Percentiles rank a stretch among this genome's conserved stretches.
phyloP scores from a whole-genome alignment of 805 yeast species.

The Saitoella complicata region DNA sequence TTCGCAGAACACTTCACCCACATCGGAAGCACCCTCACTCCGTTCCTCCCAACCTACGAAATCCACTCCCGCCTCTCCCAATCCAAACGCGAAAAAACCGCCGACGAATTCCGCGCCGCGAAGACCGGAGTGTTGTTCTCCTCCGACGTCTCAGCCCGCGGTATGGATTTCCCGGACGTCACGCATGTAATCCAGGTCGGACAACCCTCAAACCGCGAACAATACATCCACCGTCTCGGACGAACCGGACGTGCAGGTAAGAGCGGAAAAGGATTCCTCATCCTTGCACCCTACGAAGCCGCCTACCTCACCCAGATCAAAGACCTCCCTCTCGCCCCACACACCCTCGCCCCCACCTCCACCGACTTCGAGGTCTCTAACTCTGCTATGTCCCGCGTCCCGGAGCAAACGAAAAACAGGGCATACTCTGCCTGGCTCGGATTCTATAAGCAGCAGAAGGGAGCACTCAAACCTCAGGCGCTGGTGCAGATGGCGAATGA shows the following conservation, averaged over 20 bases:
- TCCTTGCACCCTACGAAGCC: conserved; percentile 39
- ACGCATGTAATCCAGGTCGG: conserved; percentile 74
- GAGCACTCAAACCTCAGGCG: too few relatives aligned
- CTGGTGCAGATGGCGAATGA: too few relatives aligned
- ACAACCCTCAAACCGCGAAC: conserved; percentile 55
- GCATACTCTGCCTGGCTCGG: too few relatives aligned
- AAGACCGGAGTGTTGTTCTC: conserved; percentile 49
- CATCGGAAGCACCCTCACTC: conserved; percentile 36
- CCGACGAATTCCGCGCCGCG: conserved; percentile 35
- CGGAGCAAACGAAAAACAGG: too few relatives aligned
- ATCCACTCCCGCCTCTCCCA: conserved; percentile 68
- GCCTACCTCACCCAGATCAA: too few relatives aligned
- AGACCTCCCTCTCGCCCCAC: too few relatives aligned
- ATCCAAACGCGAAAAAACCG: conserved; percentile 43
- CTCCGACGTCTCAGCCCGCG: conserved; percentile 92
- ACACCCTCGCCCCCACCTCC: too few relatives aligned
- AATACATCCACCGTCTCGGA: conserved; percentile 84
- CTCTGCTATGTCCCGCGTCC: too few relatives aligned
- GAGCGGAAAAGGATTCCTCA: conserved; percentile 53
- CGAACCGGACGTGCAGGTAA: conserved; percentile 91
- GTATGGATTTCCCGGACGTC: conserved; percentile 86
- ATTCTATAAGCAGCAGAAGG: too few relatives aligned
- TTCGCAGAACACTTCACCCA: conserved; percentile 68
- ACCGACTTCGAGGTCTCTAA: too few relatives aligned
- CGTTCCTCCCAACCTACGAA: conserved; percentile 6